Percentiles rank a stretch among this genome's conserved stretches.
These are phyloP conservation scores for Plectosphaerella sp. DNA, from an alignment of 2,329 filamentous ascomycete genomes.

Conservation along the genomic window DNA sequence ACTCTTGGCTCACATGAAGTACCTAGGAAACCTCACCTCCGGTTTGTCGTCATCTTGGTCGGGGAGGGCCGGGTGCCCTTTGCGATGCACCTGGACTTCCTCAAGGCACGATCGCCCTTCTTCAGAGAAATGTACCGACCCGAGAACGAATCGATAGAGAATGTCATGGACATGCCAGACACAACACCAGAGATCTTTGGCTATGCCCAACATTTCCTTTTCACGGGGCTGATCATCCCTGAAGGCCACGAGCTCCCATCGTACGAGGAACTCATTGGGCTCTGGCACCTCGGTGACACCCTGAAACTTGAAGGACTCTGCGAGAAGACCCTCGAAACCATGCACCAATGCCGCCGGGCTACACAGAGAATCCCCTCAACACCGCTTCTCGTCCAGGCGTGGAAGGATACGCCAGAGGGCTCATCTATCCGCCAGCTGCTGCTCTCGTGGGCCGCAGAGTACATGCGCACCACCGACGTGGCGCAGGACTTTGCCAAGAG, in stretches of 20 bases:
- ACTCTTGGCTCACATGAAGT: not conserved
- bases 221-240: slow-evolving; percentile 43
- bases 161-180: slow-evolving; percentile 45
- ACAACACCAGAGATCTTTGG: slow-evolving; percentile 46
- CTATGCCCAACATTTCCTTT: slow-evolving; percentile 51
- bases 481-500: slow-evolving; percentile 56
- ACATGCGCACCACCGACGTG: slow-evolving; percentile 53
- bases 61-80: slow-evolving; percentile 49
- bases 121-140: slow-evolving; percentile 32
- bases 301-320: slow-evolving; percentile 52
- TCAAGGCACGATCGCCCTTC: slow-evolving; percentile 45
- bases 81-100: slow-evolving; percentile 54
- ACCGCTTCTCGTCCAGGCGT: slow-evolving; percentile 55
- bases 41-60: slow-evolving; percentile 50
- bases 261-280: slow-evolving; percentile 49
- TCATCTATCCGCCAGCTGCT: slow-evolving; percentile 55
- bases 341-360: slow-evolving; percentile 49
- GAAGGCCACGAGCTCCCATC: slow-evolving; percentile 36
- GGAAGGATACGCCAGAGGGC: slow-evolving; percentile 57
- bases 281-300: slow-evolving; percentile 52
- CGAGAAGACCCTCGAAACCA: slow-evolving; percentile 50
- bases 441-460: slow-evolving; percentile 59
- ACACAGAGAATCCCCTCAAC: slow-evolving; percentile 54
- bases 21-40: slow-evolving; percentile 1
- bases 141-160: slow-evolving; percentile 41